These are phyloP conservation scores for Elymus sibiricus DNA, from an alignment of 176 grass and related monocot species.

Conservation along the genomic window DNA sequence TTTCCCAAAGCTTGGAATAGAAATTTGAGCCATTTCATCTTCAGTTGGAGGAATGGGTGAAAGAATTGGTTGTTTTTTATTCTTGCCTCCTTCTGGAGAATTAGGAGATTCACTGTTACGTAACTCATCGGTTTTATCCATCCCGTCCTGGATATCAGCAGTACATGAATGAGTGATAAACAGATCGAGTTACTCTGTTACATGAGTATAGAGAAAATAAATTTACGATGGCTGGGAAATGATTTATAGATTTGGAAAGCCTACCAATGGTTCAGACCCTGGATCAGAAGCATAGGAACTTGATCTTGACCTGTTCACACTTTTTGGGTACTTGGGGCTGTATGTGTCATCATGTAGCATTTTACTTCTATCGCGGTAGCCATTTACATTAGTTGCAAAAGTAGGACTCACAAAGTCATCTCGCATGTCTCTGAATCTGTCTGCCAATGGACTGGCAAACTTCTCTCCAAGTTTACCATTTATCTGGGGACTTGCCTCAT, in stretches of 20 bases:
- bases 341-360: slow-evolving; percentile 37
- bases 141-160: slow-evolving; percentile 22
- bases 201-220: slow-evolving; percentile 3
- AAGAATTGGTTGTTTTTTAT: slow-evolving; percentile 21
- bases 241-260: slow-evolving; percentile 30
- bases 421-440: slow-evolving; percentile 33
- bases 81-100: slow-evolving; percentile 28
- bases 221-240: slow-evolving; percentile 19
- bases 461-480: slow-evolving; percentile 36
- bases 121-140: slow-evolving; percentile 34
- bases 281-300: slow-evolving; percentile 47
- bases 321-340: slow-evolving; percentile 40
- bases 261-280: slow-evolving; percentile 61
- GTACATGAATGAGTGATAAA: slow-evolving; percentile 13
- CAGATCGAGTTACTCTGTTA: neutral
- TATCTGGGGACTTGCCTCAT: slow-evolving; percentile 35
- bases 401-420: slow-evolving; percentile 68
- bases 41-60: slow-evolving; percentile 33
- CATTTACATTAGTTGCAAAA: slow-evolving; percentile 58
- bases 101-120: slow-evolving; percentile 25
- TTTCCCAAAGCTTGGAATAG: slow-evolving; percentile 35
- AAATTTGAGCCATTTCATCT: slow-evolving; percentile 39
- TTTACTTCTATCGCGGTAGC: slow-evolving; percentile 42
- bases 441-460: slow-evolving; percentile 33
- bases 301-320: slow-evolving; percentile 44